These are phyloP conservation scores for Kickxella alabastrina DNA, from an alignment of 192 early-diverging fungal genomes.

Conservation along the genomic window DNA sequence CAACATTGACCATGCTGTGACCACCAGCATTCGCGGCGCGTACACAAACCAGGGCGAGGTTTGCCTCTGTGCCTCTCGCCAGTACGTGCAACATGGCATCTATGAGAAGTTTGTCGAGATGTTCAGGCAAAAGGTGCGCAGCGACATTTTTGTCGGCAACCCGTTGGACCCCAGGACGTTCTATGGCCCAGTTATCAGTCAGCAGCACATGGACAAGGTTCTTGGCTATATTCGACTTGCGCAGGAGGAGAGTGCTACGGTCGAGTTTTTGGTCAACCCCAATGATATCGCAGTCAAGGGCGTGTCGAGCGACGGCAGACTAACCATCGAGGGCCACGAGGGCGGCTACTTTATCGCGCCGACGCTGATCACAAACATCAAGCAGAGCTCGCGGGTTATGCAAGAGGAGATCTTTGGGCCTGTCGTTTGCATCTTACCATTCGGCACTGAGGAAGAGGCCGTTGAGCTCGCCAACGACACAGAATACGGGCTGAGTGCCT, in stretches of 20 bases:
- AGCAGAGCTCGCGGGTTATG: constrained; percentile 51
- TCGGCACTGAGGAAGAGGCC: constrained; percentile 68
- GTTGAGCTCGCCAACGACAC: constrained; percentile 67
- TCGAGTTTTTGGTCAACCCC: constrained; percentile 47
- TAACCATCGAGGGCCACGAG: constrained; percentile 47
- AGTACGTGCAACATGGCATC: constrained; percentile 68
- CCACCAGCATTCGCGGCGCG: constrained; percentile 58
- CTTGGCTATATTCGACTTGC: constrained; percentile 63
- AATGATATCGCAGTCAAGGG: constrained; percentile 8
- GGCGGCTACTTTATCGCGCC: constrained; percentile 77
- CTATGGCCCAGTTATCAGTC: constrained; percentile 70
- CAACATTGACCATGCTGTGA: constrained; percentile 63
- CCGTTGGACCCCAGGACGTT: constrained; percentile 58
- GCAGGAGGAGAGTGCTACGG: constrained; percentile 55
- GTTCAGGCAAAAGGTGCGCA: constrained; percentile 48
- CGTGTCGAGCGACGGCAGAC: constrained; percentile 42
- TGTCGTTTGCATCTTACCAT: constrained; percentile 71
- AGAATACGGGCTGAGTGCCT: constrained; percentile 70
- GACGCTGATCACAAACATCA: constrained; percentile 62
- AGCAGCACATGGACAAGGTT: constrained; percentile 68
- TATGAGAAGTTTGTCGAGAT: constrained; percentile 63
- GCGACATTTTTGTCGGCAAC: constrained; percentile 64
- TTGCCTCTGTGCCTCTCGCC: constrained; percentile 71
- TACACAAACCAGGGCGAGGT: constrained; percentile 80
- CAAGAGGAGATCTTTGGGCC: constrained; percentile 86